Evolutionary conservation across 768 basidiomycete species (phyloP), one percentile per base, ranked within the genome.

Genomic region (Xerocomellus chrysenteron): DNA sequence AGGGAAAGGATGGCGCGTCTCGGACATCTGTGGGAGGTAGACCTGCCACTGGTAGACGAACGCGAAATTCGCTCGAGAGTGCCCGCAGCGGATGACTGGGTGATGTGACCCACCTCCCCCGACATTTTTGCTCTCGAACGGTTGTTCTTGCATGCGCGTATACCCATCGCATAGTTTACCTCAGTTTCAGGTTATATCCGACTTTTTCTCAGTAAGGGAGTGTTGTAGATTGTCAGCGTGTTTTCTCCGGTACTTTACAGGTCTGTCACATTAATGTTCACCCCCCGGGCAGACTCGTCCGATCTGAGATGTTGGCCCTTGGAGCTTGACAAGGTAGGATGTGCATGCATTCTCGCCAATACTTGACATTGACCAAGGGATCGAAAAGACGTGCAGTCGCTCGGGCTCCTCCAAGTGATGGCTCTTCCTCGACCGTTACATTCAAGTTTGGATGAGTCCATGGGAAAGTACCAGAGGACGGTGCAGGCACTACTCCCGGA

Each of bases 21-120:
- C 33, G 40, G 32, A 16, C 19, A 16, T 24, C 16, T 9, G 35
- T 26, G 33, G 43, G 39, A 35, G 37, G 30, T 13, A 36, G 44
- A 45, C 56, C 39, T 36, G 37, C n/a, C 16, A 39, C 19, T 10
- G 44, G 60, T n/a, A 55, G 65, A 52, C 54, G 61, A 26, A 65
- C 58, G 43, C 55, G 65, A 30, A 55, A 44, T 46, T 63, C 55
- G 42, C 56, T 46, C 28, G 54, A 58, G 52, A 41, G 57, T 32
- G 42, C 21, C 2, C 37, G 42, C 5, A 24, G 17, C 4, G 7
- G 45, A 19, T 51, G 51, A 51, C 0, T 26, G 35, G 35, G 6
- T 2, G 35, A 35, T 5, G 33, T 14, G 35, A 32, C 32, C 32
- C 32, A 32, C 32, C 10, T 11, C 3, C 2, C 32, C 32, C 32